Evolutionary conservation across 192 early-diverging fungal species (phyloP), one percentile per base, ranked within the genome.

Genomic region (Entomortierella beljakovae): DNA sequence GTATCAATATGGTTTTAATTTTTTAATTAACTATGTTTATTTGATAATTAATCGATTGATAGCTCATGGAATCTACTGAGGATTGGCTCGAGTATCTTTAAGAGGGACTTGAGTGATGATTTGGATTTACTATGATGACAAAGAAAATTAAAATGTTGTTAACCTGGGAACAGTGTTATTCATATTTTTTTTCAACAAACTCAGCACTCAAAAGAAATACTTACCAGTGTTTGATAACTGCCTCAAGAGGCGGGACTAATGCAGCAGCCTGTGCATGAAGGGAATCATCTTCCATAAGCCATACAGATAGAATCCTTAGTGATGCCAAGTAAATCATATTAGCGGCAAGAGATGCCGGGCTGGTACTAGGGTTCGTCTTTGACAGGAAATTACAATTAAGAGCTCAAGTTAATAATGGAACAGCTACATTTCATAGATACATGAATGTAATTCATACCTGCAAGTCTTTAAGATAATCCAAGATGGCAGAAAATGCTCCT

Each of bases 391-490:
- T 8, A 23, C 15, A 58, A 58, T 28, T 16, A 58, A 49, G n/a
- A 28, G 20, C 2, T 46, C 43, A 46, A 46, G 15, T 46, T 46
- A 46, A 16, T 46, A 46, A 40, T 40, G 37, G 13, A 13, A 40
- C 37, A 40, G 6, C 7, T 9, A 40, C 37, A 9, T 40, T 40
- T 40, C 37, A 6, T 40, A 40, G 37, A 40, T 40, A 40, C 37
- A 40, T 9, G 13, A 40, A 40, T 25, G 20, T 40, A 25, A 5
- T 34, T 15, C 5, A 33, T 61, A 67, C 66, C 74, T 77, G 75
- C 18, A 79, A 54, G 56, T 79, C 75, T 32, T 53, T 64, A n/a
- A 79, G 56, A 40, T 79, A 79, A 43, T 79, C 75, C 50, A 79
- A 35, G 11, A 79, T 60, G 3, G 75, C 60, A 8, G 67, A 7